These are phyloP conservation scores for Gossypium schwendimanii DNA, from an alignment of 441 rosid species.

Conservation along the genomic window DNA sequence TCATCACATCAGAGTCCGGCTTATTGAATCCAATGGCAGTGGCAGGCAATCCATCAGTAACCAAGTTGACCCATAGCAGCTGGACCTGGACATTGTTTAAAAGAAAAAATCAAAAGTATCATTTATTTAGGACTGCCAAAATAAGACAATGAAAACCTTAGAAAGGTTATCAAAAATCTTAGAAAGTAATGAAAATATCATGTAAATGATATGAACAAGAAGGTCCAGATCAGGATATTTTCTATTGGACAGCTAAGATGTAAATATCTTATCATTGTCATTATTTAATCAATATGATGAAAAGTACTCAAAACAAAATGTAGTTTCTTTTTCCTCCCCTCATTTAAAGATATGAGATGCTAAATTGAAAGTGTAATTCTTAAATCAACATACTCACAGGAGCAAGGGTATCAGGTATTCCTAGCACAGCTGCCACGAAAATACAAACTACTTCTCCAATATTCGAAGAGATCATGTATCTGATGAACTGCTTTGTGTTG, in stretches of 20 bases:
- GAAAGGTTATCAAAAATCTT: background rate
- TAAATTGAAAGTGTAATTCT: conserved; percentile 5
- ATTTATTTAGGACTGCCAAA: background rate
- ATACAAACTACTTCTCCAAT: conserved; percentile 99
- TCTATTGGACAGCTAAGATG: background rate
- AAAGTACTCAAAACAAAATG: background rate
- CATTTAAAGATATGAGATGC: background rate
- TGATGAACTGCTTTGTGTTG: conserved; percentile 95
- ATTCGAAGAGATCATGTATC: conserved; percentile 99
- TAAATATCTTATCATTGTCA: background rate
- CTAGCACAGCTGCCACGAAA: conserved; percentile 98
- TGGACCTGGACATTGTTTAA: conserved; percentile 58
- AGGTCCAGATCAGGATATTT: background rate
- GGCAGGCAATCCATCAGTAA: conserved; percentile 99
- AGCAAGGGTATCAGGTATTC: conserved; percentile 95
- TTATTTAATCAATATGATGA: conserved; percentile 10
- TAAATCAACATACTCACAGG: conserved; percentile 64
- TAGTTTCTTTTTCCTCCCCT: background rate
- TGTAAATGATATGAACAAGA: background rate
- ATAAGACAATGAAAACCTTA: background rate
- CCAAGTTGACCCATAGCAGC: conserved; percentile 97
- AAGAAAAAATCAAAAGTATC: conserved; percentile 8
- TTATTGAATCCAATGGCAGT: conserved; percentile 98
- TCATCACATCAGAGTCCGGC: conserved; percentile 98
- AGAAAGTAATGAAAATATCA: background rate